Base-by-base conservation (phyloP, 768 basidiomycete species). In the Flagelloscypha sp. region DNA sequence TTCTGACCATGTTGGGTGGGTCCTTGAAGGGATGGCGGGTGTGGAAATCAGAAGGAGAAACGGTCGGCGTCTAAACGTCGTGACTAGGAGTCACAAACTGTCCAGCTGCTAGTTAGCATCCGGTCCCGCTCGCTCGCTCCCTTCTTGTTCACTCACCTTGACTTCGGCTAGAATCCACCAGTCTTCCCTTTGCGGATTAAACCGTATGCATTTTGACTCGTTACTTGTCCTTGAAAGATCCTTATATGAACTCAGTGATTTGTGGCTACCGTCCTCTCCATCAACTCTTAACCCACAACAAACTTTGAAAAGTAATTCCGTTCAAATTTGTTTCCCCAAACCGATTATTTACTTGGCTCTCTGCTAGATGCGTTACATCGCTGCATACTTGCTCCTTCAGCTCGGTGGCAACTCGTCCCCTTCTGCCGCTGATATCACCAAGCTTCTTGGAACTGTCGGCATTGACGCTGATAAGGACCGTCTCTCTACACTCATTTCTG, bases 341-440 rank as follows among this genome's bases (percentile, higher is more conserved):
- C 25, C 12, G 36, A 10, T 11, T n/a, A 18, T 20, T 34, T 6
- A 32, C 25, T n/a, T 24, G 27, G 22, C 11, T 27, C 27, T 21
- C 22, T 36, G 8, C 20, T 48, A 85, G 83, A 90, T 90, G 87
- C 85, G 85, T 64, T 67, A 90, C 57, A 68, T 97, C 62, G 93
- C 90, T 66, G 88, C 90, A 48, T 98, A 95, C 73, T 79, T 99
- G 42, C 89, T 99, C 59, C 90, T 97, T 66, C 84, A 85, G 62
- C 74, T 79, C 57, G 95, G 90, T 48, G 95, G 95, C 37, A 97
- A 97, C 55, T 65, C 79, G 52, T 76, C 73, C 44, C 93, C 95
- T 45, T 79, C 82, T 42, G 86, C 85, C 36, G 72, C 53, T 30
- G 93, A 97, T 58, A 71, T 99, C 68, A 89, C 79, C 68, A 79